phyloP scores from a whole-genome alignment of 2,329 filamentous ascomycete genomes.

The Fusarium sp. region DNA sequence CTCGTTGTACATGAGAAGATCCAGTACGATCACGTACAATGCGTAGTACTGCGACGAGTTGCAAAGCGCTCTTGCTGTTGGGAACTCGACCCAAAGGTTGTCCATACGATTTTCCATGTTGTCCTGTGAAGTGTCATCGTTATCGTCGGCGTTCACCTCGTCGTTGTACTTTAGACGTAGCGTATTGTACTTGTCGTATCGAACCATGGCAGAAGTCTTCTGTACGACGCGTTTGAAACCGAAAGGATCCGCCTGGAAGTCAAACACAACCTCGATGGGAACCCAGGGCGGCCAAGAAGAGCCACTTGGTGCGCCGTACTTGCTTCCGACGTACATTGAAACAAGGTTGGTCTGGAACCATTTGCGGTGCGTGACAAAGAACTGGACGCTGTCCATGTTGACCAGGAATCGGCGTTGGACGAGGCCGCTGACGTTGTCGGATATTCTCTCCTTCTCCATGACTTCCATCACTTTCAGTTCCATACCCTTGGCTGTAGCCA shows the following conservation, averaged over 20 bases:
- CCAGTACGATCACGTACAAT: slow-evolving; percentile 96
- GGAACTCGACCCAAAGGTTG: slow-evolving; percentile 96
- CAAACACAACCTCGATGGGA: slow-evolving; percentile 97
- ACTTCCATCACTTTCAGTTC: slow-evolving; percentile 97
- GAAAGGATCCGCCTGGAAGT: slow-evolving; percentile 91
- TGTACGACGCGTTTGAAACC: slow-evolving; percentile 98
- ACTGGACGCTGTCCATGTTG: slow-evolving; percentile 97
- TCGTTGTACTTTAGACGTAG: slow-evolving; percentile 97
- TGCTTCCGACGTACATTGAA: slow-evolving; percentile 93
- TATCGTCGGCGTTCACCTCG: slow-evolving; percentile 77
- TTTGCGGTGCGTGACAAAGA: slow-evolving; percentile 96
- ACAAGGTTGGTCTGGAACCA: slow-evolving; percentile 85
- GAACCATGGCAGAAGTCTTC: slow-evolving; percentile 91
- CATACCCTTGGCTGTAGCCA: slow-evolving; percentile 98
- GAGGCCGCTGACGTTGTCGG: slow-evolving; percentile 91
- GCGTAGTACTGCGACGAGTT: slow-evolving; percentile 98
- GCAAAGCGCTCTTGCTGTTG: slow-evolving; percentile 91
- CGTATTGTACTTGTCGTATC: slow-evolving; percentile 98
- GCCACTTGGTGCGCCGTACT: slow-evolving; percentile 84
- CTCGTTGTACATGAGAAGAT: slow-evolving; percentile 95
- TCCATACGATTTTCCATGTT: slow-evolving; percentile 84
- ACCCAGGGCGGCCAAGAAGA: slow-evolving; percentile 98
- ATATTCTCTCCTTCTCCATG: slow-evolving; percentile 94
- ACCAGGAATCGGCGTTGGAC: slow-evolving; percentile 94
- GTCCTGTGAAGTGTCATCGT: slow-evolving; percentile 59